These are phyloP conservation scores for Lachnellula cervina DNA, from an alignment of 2,329 filamentous ascomycete genomes.

Conservation along the genomic window DNA sequence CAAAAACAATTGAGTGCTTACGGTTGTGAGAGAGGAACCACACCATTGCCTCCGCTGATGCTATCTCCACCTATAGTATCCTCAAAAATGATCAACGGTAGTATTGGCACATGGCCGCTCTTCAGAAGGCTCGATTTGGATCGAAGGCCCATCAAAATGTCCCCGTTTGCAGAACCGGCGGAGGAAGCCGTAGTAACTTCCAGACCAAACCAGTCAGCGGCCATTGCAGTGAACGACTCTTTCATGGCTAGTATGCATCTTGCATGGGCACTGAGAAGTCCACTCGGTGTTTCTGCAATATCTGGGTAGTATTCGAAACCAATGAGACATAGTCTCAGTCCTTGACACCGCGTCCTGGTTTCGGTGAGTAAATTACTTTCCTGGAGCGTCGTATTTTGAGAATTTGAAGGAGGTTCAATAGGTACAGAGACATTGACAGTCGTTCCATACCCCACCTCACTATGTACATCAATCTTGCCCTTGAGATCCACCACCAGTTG, in stretches of 20 bases:
- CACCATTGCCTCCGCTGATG: constrained; percentile 2
- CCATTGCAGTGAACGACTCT: constrained; percentile 12
- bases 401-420: constrained; percentile 19
- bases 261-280: constrained; percentile 9
- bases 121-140: constrained; percentile 10
- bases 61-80: constrained; percentile 5
- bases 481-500: constrained; percentile 54
- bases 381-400: background rate
- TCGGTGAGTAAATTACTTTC: background rate
- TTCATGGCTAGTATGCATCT: constrained; percentile 13
- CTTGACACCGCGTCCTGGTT: constrained; percentile 8
- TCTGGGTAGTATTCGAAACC: constrained; percentile 17
- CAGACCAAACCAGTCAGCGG: constrained; percentile 21
- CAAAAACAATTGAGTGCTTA: constrained; percentile 5
- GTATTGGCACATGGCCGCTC: background rate
- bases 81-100: constrained; percentile 21
- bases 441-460: constrained; percentile 48
- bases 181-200: constrained; percentile 9
- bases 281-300: constrained; percentile 8
- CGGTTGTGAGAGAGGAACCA: constrained; percentile 17
- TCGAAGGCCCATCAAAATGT: constrained; percentile 14
- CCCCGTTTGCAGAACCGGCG: background rate
- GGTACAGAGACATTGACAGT: constrained; percentile 44
- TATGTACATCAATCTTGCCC: constrained; percentile 55
- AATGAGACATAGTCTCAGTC: constrained; percentile 15